Base-by-base conservation (phyloP, 345 rosid genomes). In the Psidium guajava region DNA sequence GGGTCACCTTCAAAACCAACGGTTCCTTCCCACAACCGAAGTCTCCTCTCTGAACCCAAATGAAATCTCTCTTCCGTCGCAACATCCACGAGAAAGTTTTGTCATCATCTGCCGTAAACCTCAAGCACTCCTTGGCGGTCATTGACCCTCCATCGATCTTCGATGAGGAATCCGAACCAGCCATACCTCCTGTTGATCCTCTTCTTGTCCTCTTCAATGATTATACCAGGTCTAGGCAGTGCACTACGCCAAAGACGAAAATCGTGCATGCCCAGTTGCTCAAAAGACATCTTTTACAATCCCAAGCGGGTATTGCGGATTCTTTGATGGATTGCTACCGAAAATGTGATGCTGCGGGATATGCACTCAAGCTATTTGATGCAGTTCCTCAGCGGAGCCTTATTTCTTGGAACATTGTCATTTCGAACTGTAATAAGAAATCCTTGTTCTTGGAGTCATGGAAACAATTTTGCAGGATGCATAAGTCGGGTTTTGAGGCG, bases 351-450 rank as follows among this genome's bases (percentile, higher is more conserved):
- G 92, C 91, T 5, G 82, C 89, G 89, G 82, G 59, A 13, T 84
- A 89, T 42, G 95, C 98, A n/a, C 86, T 90, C 61, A 93, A 93
- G 88, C 5, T 95, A 93, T 95, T 95, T 80, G 98, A 91, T 81
- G 58, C 84, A 91, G 92, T 90, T 88, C 89, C 95, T 89, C 85
- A 90, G 24, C 89, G 91, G 88, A 92, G 89, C 85, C 89, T 86
- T 80, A 84, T 93, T 83, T 93, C 95, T 42, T 95, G 96, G 94
- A 95, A 94, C 64, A 90, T 88, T 51, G 87, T 93, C 88, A 90
- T 94, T 53, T 93, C 95, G 3, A 93, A 96, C 54, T 93, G 85
- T 82, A 93, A 89, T 87, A 57, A 85, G 49, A 88, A 82, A 47
- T 82, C 25, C 3, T 53, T 88, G 69, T 94, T 89, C 82, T 86